A percentile compares a stretch with the other conserved stretches of the same genome.
Evolutionary conservation across 768 basidiomycete genomes (phyloP).

Genomic region (Lactifluus volemus): DNA sequence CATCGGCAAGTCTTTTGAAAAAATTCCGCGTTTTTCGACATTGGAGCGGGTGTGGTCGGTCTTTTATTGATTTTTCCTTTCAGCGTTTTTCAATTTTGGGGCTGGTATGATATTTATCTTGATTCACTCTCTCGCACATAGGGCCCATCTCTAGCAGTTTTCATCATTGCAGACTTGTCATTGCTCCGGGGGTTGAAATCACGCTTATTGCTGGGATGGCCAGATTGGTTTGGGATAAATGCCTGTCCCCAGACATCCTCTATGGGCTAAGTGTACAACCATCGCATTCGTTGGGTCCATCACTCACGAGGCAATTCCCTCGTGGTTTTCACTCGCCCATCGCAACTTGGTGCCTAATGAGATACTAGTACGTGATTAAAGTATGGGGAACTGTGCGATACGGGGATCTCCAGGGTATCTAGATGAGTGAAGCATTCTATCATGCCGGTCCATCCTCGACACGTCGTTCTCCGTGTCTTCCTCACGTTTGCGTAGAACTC

Average conservation of each 20-base stretch:
- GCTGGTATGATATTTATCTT: too few relatives aligned
- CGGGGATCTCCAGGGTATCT: background rate
- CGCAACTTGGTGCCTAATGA: background rate
- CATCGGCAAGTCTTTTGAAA: too few relatives aligned
- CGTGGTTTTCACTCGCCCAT: background rate
- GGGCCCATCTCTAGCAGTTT: too few relatives aligned
- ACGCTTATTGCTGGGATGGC: background rate
- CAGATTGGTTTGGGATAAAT: background rate
- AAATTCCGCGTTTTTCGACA: too few relatives aligned
- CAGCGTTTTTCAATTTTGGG: too few relatives aligned
- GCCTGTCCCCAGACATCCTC: background rate
- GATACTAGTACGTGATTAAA: background rate
- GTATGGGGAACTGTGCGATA: background rate
- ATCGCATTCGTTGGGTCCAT: background rate
- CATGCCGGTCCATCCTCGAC: background rate
- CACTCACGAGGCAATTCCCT: background rate
- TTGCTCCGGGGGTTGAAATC: too few relatives aligned
- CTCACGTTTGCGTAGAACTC: background rate
- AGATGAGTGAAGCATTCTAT: background rate
- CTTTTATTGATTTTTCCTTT: too few relatives aligned
- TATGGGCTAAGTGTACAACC: background rate
- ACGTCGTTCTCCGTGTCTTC: background rate
- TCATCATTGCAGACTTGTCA: too few relatives aligned
- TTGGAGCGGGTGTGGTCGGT: too few relatives aligned
- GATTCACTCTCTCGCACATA: too few relatives aligned